Conservation (phyloP, 2,329 filamentous ascomycete species). For the Fusarium armeniacum region DNA sequence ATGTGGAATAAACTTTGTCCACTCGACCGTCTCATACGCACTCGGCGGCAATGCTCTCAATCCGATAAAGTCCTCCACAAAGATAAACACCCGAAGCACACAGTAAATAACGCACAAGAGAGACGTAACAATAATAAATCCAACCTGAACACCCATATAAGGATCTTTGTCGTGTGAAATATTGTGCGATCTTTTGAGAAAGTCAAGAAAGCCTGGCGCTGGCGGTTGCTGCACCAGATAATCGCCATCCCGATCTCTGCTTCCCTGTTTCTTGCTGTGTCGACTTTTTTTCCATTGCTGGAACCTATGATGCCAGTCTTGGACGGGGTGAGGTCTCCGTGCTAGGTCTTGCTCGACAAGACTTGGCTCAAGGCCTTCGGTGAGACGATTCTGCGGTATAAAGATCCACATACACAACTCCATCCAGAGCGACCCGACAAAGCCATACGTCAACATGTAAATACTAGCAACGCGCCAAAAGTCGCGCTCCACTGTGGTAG, state of each 20-base stretch:
- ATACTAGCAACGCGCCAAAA: constrained; percentile 27
- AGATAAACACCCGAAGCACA: constrained; percentile 5
- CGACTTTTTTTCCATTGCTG: background rate
- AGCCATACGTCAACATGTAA: constrained; percentile 23
- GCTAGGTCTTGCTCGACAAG: background rate
- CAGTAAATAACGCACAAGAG: constrained; percentile 6
- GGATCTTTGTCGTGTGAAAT: constrained; percentile 15
- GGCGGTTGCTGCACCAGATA: background rate
- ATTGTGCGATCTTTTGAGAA: constrained; percentile 15
- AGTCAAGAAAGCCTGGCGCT: background rate
- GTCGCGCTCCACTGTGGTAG: background rate
- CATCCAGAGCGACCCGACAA: constrained; percentile 22
- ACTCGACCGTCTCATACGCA: constrained; percentile 20
- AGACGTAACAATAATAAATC: constrained; percentile 13
- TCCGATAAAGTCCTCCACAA: constrained; percentile 21
- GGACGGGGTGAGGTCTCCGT: constrained; percentile 2
- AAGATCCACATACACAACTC: constrained; percentile 31
- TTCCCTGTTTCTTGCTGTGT: background rate
- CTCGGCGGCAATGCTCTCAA: constrained; percentile 13
- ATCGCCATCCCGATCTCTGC: background rate
- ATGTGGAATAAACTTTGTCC: constrained; percentile 22
- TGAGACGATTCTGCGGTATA: background rate
- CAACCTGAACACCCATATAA: constrained; percentile 5
- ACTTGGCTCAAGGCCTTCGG: background rate
- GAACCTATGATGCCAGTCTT: background rate